Conservation (phyloP, 2,329 filamentous ascomycete genomes). For the Hypoxylon sp. region DNA sequence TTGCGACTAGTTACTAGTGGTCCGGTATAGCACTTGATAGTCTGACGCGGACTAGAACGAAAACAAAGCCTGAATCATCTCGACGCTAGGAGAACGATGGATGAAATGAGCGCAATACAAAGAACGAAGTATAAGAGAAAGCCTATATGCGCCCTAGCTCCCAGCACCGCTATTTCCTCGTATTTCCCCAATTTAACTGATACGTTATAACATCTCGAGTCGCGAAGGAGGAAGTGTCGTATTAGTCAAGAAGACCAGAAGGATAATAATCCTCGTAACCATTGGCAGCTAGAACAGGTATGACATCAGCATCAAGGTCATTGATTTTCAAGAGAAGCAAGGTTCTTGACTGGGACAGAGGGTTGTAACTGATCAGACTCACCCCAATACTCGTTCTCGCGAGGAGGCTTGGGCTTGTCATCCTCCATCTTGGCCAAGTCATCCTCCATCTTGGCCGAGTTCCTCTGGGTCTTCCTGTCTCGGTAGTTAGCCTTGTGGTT, state of each 20-base stretch:
- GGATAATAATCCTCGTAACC: not conserved
- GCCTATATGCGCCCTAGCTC: not conserved
- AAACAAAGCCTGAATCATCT: not conserved
- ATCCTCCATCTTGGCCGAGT: not conserved
- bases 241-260: not conserved
- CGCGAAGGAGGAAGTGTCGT: not conserved
- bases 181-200: not conserved
- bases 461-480: not conserved
- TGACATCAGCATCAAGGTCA: not conserved
- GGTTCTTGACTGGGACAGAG: not conserved
- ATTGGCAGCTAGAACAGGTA: not conserved
- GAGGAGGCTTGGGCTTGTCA: not conserved
- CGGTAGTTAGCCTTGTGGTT: conserved; percentile 2
- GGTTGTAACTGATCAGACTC: not conserved
- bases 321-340: not conserved
- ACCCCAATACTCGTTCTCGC: not conserved
- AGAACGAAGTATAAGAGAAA: not conserved
- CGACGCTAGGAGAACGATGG: not conserved
- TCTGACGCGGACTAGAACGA: not conserved
- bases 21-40: not conserved
- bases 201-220: not conserved
- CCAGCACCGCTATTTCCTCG: not conserved
- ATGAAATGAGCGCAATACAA: not conserved
- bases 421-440: not conserved
- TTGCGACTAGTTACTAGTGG: not conserved